Evolutionary conservation across 495 filamentous ascomycete species (phyloP).

Genomic region (Schizothecium vesticola): DNA sequence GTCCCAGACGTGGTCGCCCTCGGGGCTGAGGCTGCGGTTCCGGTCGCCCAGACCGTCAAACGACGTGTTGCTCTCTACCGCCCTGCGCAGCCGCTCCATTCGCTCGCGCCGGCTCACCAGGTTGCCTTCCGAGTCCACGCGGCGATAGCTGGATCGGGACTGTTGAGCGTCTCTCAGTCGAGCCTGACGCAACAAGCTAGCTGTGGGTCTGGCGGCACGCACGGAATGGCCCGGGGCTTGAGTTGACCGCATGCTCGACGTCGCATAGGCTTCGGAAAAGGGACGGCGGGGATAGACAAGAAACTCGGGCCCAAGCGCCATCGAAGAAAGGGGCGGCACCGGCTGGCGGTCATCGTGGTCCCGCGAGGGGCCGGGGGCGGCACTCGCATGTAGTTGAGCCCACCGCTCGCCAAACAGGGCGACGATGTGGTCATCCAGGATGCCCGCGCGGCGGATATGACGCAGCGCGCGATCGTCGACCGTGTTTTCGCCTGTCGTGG

Average conservation of each 20-base stretch:
- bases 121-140: background rate
- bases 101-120: background rate
- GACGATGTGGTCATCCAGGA: slow-evolving; percentile 23
- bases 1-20: slow-evolving; percentile 67
- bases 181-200: background rate
- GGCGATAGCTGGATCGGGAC: background rate
- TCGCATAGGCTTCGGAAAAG: slow-evolving; percentile 11
- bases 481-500: slow-evolving; percentile 1
- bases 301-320: slow-evolving; percentile 20
- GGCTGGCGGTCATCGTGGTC: slow-evolving; percentile 9
- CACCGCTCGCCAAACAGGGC: slow-evolving; percentile 29
- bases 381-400: slow-evolving; percentile 22
- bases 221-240: slow-evolving; percentile 16
- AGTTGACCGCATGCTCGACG: slow-evolving; percentile 22
- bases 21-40: slow-evolving; percentile 73
- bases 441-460: slow-evolving; percentile 15
- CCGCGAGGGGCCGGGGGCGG: slow-evolving; percentile 14
- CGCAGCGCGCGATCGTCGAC: slow-evolving; percentile 14
- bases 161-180: background rate
- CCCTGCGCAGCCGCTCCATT: background rate
- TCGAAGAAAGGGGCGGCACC: slow-evolving; percentile 1
- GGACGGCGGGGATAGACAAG: slow-evolving; percentile 3
- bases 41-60: slow-evolving; percentile 79
- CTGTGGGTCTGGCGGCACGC: background rate
- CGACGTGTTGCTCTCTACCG: background rate